Percentiles rank a stretch among this genome's conserved stretches.
Evolutionary conservation across 208 protist genomes (phyloP).

Genomic region (Trypanosoma avium): DNA sequence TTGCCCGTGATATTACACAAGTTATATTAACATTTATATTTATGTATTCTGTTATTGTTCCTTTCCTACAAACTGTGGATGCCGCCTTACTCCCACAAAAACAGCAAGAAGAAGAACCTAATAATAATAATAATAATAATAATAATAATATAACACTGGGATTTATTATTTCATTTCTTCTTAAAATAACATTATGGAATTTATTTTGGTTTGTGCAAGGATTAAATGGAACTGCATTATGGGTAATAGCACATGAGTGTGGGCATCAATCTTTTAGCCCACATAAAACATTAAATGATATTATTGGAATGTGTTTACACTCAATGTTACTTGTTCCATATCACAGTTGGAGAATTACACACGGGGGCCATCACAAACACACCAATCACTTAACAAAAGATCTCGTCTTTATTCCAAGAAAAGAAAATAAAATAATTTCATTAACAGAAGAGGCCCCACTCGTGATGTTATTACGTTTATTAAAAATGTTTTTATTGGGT

Average conservation of each 20-base stretch:
- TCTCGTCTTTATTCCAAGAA: slow-evolving; percentile 80
- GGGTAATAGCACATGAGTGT: slow-evolving; percentile 95
- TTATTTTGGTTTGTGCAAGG: slow-evolving; percentile 87
- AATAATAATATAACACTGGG: too few relatives aligned
- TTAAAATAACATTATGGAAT: slow-evolving; percentile 54
- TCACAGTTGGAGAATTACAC: slow-evolving; percentile 92
- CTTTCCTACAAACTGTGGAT: slow-evolving; percentile 33
- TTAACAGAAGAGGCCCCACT: slow-evolving; percentile 74
- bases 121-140: too few relatives aligned
- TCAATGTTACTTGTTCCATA: slow-evolving; percentile 90
- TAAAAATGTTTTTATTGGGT: slow-evolving; percentile 82
- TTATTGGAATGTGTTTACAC: slow-evolving; percentile 89
- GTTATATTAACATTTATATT: slow-evolving; percentile 42
- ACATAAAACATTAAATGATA: slow-evolving; percentile 76
- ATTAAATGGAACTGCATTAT: slow-evolving; percentile 84
- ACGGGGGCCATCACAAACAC: slow-evolving; percentile 93
- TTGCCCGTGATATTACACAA: slow-evolving; percentile 66
- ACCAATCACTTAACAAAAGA: slow-evolving; percentile 94
- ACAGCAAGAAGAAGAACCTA: too few relatives aligned
- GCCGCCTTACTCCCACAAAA: slow-evolving; percentile 3
- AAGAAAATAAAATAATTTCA: slow-evolving; percentile 58
- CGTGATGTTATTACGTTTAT: slow-evolving; percentile 41
- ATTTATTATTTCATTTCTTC: too few relatives aligned
- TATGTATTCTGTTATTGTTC: slow-evolving; percentile 55
- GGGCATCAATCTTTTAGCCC: slow-evolving; percentile 92